phyloP scores from a whole-genome alignment of 768 basidiomycete species.

The Hypholoma sublateritium region DNA sequence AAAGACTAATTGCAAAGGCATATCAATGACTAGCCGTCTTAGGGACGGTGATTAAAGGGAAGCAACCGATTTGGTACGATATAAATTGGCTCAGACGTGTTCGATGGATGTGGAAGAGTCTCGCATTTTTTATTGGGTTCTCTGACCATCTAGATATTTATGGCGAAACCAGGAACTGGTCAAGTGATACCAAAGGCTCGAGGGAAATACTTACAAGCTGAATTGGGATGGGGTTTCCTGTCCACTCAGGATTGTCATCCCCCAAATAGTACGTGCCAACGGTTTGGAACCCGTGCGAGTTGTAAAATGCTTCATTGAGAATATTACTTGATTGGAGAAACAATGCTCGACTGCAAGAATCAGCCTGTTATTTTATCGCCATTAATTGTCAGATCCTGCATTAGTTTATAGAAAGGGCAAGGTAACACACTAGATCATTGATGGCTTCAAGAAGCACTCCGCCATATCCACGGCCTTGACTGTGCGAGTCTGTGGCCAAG shows the following conservation, averaged over 20 bases:
- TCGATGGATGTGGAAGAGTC: no score
- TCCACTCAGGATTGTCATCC: neutral
- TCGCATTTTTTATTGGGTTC: neutral
- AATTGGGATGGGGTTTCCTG: neutral
- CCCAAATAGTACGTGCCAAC: neutral
- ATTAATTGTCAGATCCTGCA: neutral
- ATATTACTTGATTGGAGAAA: neutral
- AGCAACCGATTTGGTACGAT: no score
- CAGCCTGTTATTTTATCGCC: neutral
- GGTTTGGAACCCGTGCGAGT: neutral
- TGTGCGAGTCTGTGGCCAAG: neutral
- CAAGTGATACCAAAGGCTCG: neutral
- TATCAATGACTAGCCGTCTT: no score
- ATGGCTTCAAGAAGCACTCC: neutral
- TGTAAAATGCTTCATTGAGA: neutral
- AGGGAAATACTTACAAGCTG: neutral
- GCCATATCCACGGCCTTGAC: neutral
- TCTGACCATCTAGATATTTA: neutral
- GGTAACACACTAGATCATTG: neutral
- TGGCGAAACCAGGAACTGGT: neutral
- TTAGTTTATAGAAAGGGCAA: neutral
- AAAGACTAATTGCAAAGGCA: no score
- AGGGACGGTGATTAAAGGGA: no score
- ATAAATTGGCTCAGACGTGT: no score
- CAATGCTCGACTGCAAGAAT: neutral